Base-by-base conservation (phyloP, 2,329 filamentous ascomycete species). In the Myriosclerotinia curreyana region DNA sequence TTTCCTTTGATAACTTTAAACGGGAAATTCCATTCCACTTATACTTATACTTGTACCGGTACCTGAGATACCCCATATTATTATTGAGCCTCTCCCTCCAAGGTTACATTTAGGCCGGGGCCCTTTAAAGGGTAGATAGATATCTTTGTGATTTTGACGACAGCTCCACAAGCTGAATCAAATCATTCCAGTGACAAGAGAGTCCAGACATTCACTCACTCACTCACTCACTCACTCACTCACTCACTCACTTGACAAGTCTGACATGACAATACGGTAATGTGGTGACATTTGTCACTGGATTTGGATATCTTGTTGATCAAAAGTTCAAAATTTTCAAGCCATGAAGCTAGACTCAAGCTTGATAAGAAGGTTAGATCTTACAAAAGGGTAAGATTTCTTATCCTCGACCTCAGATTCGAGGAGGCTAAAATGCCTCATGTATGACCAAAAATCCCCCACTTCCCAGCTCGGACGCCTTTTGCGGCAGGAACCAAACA, bases 341-440 rank as follows among this genome's bases (percentile, higher is more conserved):
- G 28, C 42, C 55, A 25, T 48, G 25, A 20, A 25, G 28, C 15
- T 36, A 36, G 31, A 12, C 2, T 48, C 20, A 20, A 25, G 28
- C 15, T 36, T 48, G 31, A 12, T 4, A 38, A 38, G 20, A 31
- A 59, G 40, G 42, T n/a, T n/a, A n/a, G n/a, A n/a, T n/a, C n/a
- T n/a, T 25, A 48, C 44, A 22, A 20, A 20, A 58, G 7, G 15
- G 2, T 20, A 4, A 20, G 8, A 20, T 38, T 36, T 59, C 55
- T 49, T 59, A 59, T 59, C 55, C 55, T 36, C 55, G 55, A 20
- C 28, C 31, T 34, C 44, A 22, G 69, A 72, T 72, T 72, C 70
- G 71, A 70, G 70, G 67, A 72, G 69, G 71, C 69, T 64, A 71
- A 71, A 71, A 71, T 71, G 8, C 60, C 60, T 56, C 60, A 56